These are phyloP conservation scores for Apiospora koreana DNA, from an alignment of 2,329 filamentous ascomycete species.

Conservation along the genomic window DNA sequence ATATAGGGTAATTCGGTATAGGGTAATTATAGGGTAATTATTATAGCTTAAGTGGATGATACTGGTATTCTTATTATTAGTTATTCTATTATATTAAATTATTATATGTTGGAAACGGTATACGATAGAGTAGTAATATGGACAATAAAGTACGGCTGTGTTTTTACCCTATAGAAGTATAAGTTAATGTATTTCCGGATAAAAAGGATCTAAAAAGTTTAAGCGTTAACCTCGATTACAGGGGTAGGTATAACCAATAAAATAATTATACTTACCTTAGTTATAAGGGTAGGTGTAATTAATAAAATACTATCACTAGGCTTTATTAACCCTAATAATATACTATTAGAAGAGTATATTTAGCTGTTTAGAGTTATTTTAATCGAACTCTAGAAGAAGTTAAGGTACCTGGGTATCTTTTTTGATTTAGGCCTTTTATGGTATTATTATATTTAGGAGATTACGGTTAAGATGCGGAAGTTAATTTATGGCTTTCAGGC, in stretches of 20 bases:
- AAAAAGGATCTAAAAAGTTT: background rate
- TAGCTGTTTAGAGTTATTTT: background rate
- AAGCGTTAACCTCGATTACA: background rate
- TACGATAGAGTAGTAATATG: conserved; percentile 2
- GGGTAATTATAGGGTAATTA: background rate
- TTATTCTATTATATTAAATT: background rate
- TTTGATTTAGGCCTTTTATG: background rate
- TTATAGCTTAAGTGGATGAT: background rate
- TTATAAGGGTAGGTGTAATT: background rate
- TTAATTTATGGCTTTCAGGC: background rate
- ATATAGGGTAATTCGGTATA: no score
- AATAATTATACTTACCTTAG: no score
- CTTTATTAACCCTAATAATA: no score
- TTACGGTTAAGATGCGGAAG: background rate
- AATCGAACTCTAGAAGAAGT: background rate
- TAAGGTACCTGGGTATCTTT: background rate
- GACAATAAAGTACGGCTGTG: background rate
- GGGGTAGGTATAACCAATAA: no score
- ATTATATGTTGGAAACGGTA: background rate
- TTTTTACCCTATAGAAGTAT: background rate
- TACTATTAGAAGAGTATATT: background rate
- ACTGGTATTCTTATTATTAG: background rate
- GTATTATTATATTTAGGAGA: background rate
- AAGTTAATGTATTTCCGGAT: background rate
- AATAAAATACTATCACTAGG: no score